A percentile compares a stretch with the other conserved stretches of the same genome.
Conservation (phyloP, 2,329 filamentous ascomycete species). For the Sarocladiaceae sp. region DNA sequence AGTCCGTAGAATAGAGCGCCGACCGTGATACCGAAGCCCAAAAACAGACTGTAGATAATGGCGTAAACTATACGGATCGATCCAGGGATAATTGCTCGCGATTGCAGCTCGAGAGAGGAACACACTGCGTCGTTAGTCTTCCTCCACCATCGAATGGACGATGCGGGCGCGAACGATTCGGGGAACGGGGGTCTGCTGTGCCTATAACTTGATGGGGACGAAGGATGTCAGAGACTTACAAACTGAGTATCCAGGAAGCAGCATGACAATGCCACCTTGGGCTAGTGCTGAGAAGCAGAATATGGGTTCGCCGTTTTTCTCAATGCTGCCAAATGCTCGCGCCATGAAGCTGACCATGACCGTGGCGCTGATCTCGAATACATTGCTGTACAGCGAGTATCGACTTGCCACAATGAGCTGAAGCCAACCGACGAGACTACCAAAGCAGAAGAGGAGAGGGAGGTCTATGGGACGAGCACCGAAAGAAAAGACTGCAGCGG, state of each 20-base stretch:
- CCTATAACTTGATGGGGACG: not conserved
- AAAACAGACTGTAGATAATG: constrained; percentile 68
- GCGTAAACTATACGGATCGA: constrained; percentile 72
- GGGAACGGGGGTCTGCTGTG: not conserved
- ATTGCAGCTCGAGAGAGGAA: constrained; percentile 60
- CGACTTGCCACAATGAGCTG: constrained; percentile 66
- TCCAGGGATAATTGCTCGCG: constrained; percentile 63
- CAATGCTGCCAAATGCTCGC: constrained; percentile 59
- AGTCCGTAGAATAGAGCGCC: constrained; percentile 61
- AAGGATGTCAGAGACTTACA: no score
- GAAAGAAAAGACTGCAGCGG: constrained; percentile 73
- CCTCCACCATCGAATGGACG: not conserved
- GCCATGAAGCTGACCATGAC: constrained; percentile 60
- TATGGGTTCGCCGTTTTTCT: constrained; percentile 29
- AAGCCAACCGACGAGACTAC: constrained; percentile 61
- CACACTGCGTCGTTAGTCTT: constrained; percentile 24
- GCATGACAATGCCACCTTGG: constrained; percentile 61
- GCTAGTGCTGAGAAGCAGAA: constrained; percentile 65
- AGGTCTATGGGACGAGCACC: constrained; percentile 67
- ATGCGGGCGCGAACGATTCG: not conserved
- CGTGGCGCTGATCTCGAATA: constrained; percentile 60
- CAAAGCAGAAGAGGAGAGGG: constrained; percentile 66
- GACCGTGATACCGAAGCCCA: constrained; percentile 69
- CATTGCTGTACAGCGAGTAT: constrained; percentile 64
- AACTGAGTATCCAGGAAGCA: constrained; percentile 62